phyloP scores from a whole-genome alignment of 1,284 basidiomycete genomes.

The Fomitopsis palustris region DNA sequence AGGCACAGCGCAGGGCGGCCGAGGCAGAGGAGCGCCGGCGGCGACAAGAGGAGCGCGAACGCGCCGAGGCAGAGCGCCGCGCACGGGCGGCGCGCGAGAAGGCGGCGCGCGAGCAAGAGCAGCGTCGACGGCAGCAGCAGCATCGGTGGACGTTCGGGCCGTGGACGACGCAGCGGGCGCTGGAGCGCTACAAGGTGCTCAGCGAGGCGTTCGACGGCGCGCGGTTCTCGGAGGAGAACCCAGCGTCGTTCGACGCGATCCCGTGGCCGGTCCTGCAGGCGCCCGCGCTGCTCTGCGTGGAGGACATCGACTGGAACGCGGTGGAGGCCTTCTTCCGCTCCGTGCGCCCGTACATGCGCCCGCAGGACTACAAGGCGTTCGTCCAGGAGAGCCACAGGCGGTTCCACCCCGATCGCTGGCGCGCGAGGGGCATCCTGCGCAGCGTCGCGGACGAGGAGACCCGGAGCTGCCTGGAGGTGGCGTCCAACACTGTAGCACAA shows the following conservation, averaged over 20 bases:
- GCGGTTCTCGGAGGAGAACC: constrained; percentile 48
- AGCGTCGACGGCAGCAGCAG: constrained; percentile 30
- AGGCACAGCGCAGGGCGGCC: constrained; percentile 34
- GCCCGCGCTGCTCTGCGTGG: constrained; percentile 47
- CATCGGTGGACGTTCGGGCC: constrained; percentile 50
- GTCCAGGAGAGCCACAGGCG: constrained; percentile 67
- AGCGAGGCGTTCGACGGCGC: constrained; percentile 60
- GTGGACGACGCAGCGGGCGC: constrained; percentile 58
- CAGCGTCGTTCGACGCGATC: constrained; percentile 53
- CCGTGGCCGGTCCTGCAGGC: constrained; percentile 69
- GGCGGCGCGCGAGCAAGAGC: constrained; percentile 32
- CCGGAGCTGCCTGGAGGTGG: constrained; percentile 53
- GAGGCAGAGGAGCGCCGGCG: constrained; percentile 26
- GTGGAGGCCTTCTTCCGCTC: constrained; percentile 68
- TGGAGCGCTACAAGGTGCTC: constrained; percentile 59
- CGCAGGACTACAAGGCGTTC: constrained; percentile 57
- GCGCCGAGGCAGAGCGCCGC: constrained; percentile 25
- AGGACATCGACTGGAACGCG: constrained; percentile 64
- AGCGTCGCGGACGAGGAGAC: constrained; percentile 50
- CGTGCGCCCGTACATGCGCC: constrained; percentile 45
- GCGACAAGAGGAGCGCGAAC: constrained; percentile 23
- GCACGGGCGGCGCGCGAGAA: constrained; percentile 23
- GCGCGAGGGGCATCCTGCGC: constrained; percentile 48
- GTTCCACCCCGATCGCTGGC: constrained; percentile 69
- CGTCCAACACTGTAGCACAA: constrained; percentile 57